Percentiles rank a stretch among this genome's conserved stretches.
Evolutionary conservation across 805 yeast genomes (phyloP).

Genomic region (Candida fluviatilis): DNA sequence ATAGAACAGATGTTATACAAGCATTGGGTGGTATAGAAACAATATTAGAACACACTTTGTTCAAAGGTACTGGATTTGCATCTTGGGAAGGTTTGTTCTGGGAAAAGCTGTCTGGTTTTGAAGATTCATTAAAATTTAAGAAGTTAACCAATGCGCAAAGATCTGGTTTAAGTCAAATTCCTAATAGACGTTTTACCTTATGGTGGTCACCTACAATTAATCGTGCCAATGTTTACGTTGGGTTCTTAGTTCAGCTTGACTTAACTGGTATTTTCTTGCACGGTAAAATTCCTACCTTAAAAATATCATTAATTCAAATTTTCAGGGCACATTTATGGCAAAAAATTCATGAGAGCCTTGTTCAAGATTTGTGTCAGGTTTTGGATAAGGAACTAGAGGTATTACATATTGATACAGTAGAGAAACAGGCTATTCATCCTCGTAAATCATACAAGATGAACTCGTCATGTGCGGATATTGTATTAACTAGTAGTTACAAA

Average conservation of each 20-base stretch:
- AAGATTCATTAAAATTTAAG: conserved; percentile 90
- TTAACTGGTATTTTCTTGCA: conserved; percentile 95
- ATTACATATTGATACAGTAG: conserved; percentile 78
- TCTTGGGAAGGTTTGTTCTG: conserved; percentile 99
- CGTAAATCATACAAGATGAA: conserved; percentile 96
- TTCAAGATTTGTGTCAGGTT: conserved; percentile 89
- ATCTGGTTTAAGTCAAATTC: conserved; percentile 95
- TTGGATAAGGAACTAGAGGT: conserved; percentile 83
- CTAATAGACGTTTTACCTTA: conserved; percentile 91
- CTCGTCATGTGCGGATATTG: conserved; percentile 90
- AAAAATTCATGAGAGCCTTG: conserved; percentile 93
- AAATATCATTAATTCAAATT: conserved; percentile 91
- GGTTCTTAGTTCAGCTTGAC: conserved; percentile 93
- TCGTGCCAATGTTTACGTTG: conserved; percentile 96
- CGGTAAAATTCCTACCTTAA: conserved; percentile 96
- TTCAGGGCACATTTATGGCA: conserved; percentile 99
- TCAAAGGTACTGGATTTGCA: conserved; percentile 95
- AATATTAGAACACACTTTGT: conserved; percentile 88
- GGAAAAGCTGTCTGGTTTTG: conserved; percentile 98
- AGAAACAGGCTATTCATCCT: conserved; percentile 92
- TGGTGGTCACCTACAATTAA: conserved; percentile 99
- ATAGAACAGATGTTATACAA: conserved; percentile 93
- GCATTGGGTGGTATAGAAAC: conserved; percentile 97
- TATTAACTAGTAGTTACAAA: conserved; percentile 64
- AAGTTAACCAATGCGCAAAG: conserved; percentile 97